These are phyloP conservation scores for Rubia peregrina DNA, from an alignment of 305 asterid species.

Conservation along the genomic window DNA sequence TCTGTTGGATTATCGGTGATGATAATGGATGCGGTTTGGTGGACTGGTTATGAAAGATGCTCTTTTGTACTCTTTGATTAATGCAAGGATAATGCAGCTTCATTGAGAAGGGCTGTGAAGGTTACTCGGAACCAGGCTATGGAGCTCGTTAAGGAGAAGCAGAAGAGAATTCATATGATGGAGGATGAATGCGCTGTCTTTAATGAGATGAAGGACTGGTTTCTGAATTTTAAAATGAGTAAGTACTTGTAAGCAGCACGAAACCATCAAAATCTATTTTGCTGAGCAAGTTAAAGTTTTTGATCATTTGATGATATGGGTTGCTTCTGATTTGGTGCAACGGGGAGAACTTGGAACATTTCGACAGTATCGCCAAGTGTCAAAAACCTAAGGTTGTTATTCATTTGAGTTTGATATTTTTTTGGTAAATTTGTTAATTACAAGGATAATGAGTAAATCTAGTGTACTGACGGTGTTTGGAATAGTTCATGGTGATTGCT, in stretches of 20 bases:
- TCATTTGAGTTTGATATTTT: constrained; percentile 12
- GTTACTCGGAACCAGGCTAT: constrained; percentile 42
- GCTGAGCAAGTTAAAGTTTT: constrained; percentile 11
- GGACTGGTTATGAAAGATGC: constrained; percentile 4
- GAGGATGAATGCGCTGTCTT: constrained; percentile 42
- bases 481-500: constrained; percentile 96
- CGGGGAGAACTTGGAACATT: constrained; percentile 68
- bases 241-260: constrained; percentile 59
- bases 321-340: constrained; percentile 12
- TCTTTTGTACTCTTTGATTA: constrained; percentile 18
- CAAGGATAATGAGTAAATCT: constrained; percentile 5
- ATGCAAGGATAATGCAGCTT: constrained; percentile 37
- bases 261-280: not conserved
- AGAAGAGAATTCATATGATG: constrained; percentile 25
- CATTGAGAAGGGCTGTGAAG: constrained; percentile 48
- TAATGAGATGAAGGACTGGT: constrained; percentile 59
- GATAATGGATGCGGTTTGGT: constrained; percentile 1
- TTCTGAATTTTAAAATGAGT: constrained; percentile 70
- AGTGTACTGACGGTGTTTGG: constrained; percentile 31
- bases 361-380: constrained; percentile 52
- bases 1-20: constrained; percentile 6
- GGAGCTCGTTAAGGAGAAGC: constrained; percentile 34
- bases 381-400: constrained; percentile 77
- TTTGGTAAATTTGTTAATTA: not conserved
- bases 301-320: constrained; percentile 11